These are phyloP conservation scores for Margaritispora aquatica DNA, from an alignment of 495 filamentous ascomycete species.

Conservation along the genomic window DNA sequence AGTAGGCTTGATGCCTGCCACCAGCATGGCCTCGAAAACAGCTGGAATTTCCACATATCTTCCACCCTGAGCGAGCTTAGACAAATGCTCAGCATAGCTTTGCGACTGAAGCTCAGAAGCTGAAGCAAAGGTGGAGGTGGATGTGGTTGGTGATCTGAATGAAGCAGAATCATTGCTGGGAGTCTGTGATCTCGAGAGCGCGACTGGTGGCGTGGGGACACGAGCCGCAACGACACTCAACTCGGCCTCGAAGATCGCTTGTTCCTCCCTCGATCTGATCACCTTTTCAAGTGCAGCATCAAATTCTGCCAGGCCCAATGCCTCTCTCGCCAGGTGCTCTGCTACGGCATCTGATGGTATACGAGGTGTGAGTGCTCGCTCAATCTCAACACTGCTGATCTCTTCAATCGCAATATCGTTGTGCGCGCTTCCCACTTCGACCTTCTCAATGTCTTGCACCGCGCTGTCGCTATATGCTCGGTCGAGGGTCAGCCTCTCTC, in stretches of 20 bases:
- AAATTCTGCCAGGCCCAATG: constrained; percentile 46
- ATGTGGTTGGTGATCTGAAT: constrained; percentile 34
- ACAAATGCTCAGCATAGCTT: constrained; percentile 67
- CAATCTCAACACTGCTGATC: no score
- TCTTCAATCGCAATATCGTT: no score
- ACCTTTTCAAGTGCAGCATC: constrained; percentile 62
- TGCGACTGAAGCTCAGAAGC: constrained; percentile 53
- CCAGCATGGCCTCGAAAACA: constrained; percentile 81
- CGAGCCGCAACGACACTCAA: constrained; percentile 22
- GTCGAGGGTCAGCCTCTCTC: constrained; percentile 25
- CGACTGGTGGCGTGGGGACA: constrained; percentile 23
- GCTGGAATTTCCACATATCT: constrained; percentile 82
- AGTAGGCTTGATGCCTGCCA: constrained; percentile 68
- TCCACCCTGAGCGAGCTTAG: constrained; percentile 56
- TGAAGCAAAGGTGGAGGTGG: constrained; percentile 31
- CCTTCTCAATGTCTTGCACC: constrained; percentile 55
- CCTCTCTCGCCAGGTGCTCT: constrained; percentile 41
- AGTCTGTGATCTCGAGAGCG: constrained; percentile 14
- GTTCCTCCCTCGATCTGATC: constrained; percentile 30
- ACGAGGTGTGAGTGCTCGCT: no score
- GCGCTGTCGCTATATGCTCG: constrained; percentile 43
- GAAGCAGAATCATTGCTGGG: constrained; percentile 19
- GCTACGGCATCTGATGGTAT: no score
- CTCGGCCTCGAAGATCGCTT: constrained; percentile 25
- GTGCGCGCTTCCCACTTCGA: no score